Conservation (phyloP, 2,329 filamentous ascomycete species). For the Proliferodiscus dingleyae region DNA sequence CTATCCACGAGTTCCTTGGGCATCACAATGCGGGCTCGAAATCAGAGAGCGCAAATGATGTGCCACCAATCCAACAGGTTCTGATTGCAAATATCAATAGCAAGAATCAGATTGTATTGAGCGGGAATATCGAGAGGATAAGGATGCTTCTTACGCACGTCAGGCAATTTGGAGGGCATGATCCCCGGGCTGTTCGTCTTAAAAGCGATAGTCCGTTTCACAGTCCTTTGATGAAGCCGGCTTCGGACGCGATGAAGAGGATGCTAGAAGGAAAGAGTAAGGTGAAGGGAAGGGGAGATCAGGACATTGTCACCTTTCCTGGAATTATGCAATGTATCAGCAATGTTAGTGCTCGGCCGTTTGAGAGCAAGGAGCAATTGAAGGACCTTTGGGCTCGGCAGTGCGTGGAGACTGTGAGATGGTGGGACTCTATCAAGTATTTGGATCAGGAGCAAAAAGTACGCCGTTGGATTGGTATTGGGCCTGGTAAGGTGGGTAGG, state of each 20-base stretch:
- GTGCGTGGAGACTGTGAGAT: slow-evolving; percentile 86
- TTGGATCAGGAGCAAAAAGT: slow-evolving; percentile 80
- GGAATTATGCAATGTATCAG: slow-evolving; percentile 73
- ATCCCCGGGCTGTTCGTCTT: slow-evolving; percentile 79
- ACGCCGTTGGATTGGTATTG: slow-evolving; percentile 83
- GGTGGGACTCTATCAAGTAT: slow-evolving; percentile 92
- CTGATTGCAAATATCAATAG: slow-evolving; percentile 91
- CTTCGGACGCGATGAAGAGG: slow-evolving; percentile 66
- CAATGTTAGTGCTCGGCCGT: slow-evolving; percentile 79
- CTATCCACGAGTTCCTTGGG: slow-evolving; percentile 75
- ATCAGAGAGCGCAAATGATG: slow-evolving; percentile 60
- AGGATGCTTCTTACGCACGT: slow-evolving; percentile 77
- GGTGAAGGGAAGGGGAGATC: slow-evolving; percentile 46
- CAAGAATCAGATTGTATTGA: slow-evolving; percentile 93
- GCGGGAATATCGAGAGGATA: slow-evolving; percentile 79
- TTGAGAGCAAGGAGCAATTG: slow-evolving; percentile 66
- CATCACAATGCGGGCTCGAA: slow-evolving; percentile 61
- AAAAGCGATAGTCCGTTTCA: slow-evolving; percentile 90
- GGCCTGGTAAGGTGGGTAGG: slow-evolving; percentile 86
- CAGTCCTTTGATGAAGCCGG: slow-evolving; percentile 85
- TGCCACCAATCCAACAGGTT: slow-evolving; percentile 79
- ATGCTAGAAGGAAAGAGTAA: slow-evolving; percentile 58
- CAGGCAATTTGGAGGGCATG: slow-evolving; percentile 84
- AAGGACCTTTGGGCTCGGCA: slow-evolving; percentile 75
- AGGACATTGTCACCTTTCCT: slow-evolving; percentile 71